phyloP scores from a whole-genome alignment of 306 rosid genomes.

The Pachyrhizus erosus region DNA sequence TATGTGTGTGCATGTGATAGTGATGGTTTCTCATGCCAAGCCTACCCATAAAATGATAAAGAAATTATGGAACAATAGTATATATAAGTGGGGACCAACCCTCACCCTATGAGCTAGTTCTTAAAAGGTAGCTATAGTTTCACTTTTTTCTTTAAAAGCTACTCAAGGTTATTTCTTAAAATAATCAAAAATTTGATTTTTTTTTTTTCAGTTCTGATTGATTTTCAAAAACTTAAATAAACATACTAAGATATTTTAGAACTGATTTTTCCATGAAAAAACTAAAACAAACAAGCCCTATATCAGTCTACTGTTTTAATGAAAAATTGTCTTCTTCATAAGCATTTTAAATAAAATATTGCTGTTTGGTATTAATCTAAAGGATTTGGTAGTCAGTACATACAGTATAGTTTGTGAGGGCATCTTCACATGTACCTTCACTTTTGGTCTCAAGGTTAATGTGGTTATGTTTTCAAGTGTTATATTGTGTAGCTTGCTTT shows the following conservation, averaged over 20 bases:
- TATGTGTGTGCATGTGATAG: background rate
- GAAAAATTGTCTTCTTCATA: background rate
- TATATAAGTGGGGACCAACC: background rate
- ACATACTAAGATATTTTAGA: background rate
- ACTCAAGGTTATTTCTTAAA: background rate
- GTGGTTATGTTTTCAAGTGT: slow-evolving; percentile 12
- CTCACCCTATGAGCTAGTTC: background rate
- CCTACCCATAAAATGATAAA: background rate
- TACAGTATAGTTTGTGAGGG: background rate
- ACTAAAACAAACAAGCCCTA: background rate
- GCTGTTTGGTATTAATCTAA: background rate
- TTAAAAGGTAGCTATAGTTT: too few species aligned
- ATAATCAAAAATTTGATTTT: too few species aligned
- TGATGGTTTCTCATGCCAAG: background rate
- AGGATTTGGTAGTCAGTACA: background rate
- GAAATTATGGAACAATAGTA: background rate
- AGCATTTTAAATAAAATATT: background rate
- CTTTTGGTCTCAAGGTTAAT: background rate
- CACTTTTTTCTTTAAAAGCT: background rate
- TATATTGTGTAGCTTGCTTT: slow-evolving; percentile 39
- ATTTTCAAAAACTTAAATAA: too few species aligned
- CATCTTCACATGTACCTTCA: background rate
- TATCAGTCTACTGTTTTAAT: background rate
- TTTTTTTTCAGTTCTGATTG: too few species aligned
- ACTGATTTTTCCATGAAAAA: background rate